These are phyloP conservation scores for Fusarium veterinarium DNA, from an alignment of 2,329 filamentous ascomycete genomes.

Conservation along the genomic window DNA sequence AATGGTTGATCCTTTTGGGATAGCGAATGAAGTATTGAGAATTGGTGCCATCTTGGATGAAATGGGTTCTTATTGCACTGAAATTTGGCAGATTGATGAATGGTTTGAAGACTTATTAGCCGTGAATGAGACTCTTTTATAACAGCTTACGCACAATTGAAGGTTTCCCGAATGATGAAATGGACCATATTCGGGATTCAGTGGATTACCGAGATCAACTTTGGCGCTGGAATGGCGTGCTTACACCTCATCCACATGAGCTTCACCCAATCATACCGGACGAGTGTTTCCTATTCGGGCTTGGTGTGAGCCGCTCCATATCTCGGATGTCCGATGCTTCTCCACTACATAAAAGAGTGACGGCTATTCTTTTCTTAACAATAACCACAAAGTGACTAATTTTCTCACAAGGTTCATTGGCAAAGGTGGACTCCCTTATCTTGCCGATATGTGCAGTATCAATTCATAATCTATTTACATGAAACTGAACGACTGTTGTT, in stretches of 20 bases:
- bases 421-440: fast-evolving
- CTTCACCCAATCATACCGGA: fast-evolving
- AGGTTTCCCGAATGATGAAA: fast-evolving
- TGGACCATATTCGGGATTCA: not conserved
- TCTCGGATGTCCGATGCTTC: not conserved
- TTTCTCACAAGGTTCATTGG: too few relatives aligned
- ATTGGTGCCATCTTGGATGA: not conserved
- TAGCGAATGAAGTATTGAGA: not conserved
- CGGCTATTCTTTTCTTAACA: too few relatives aligned
- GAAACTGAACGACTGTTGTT: fast-evolving
- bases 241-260: not conserved
- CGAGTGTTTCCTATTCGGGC: not conserved
- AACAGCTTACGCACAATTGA: not conserved
- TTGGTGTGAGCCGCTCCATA: not conserved
- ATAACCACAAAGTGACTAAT: too few relatives aligned
- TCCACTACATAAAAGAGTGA: too few relatives aligned
- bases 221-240: not conserved
- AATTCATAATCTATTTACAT: not conserved
- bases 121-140: not conserved
- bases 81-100: too few relatives aligned
- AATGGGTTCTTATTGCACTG: too few relatives aligned
- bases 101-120: fast-evolving
- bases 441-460: not conserved
- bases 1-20: not conserved
- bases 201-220: not conserved